Conservation (phyloP, 257 asterid species). For the Schizonepeta tenuifolia region DNA sequence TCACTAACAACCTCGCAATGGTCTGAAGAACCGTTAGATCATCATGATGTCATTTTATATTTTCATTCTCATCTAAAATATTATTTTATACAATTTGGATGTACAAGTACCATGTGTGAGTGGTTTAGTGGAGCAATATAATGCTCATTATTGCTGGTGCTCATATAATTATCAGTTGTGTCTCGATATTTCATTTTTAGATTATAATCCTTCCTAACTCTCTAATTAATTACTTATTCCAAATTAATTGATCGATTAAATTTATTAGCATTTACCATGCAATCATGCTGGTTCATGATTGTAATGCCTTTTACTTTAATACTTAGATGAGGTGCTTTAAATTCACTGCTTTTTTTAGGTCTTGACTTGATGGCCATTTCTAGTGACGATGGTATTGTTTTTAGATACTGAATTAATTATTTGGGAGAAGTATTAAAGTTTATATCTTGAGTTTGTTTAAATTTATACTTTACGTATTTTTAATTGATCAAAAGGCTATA, state of each 20-base stretch:
- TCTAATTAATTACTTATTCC: not conserved
- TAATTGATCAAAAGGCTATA: too few species aligned
- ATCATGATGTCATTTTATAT: not conserved
- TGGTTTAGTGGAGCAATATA: constrained; percentile 4
- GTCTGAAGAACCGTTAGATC: not conserved
- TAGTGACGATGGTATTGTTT: not conserved
- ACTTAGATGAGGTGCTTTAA: not conserved
- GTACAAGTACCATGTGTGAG: not conserved
- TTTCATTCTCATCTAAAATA: not conserved
- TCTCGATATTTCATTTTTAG: not conserved
- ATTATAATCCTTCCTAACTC: not conserved
- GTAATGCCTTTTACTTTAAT: not conserved
- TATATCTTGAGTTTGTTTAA: not conserved
- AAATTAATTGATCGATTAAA: not conserved
- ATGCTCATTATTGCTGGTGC: constrained; percentile 3
- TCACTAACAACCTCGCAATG: too few species aligned
- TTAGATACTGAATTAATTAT: not conserved
- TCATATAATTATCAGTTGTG: constrained; percentile 1
- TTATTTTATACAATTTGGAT: not conserved
- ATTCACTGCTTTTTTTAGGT: constrained; percentile 5
- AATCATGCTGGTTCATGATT: not conserved
- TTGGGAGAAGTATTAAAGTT: not conserved
- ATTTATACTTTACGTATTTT: too few species aligned
- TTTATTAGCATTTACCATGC: constrained; percentile 15
- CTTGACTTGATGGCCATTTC: not conserved